These are phyloP conservation scores for Colletotrichum sidae DNA, from an alignment of 2,329 filamentous ascomycete species.

Conservation along the genomic window DNA sequence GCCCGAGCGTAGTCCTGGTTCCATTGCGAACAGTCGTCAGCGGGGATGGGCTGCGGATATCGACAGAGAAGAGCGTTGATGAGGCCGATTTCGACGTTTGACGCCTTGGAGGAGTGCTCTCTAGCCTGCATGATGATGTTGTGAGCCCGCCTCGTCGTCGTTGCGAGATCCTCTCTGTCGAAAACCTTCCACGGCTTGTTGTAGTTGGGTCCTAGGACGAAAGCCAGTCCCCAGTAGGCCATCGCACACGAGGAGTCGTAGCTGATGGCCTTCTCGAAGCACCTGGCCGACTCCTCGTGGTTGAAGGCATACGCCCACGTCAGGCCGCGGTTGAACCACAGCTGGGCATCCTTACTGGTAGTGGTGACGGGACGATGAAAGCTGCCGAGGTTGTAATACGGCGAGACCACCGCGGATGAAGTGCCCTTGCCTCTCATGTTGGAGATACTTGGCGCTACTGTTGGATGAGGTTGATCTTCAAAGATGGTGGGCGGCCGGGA, in stretches of 20 bases:
- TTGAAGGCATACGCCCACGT: constrained; percentile 83
- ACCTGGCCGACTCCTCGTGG: constrained; percentile 75
- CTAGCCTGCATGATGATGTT: constrained; percentile 58
- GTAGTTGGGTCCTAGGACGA: constrained; percentile 79
- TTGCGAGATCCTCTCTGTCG: constrained; percentile 68
- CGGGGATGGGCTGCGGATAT: constrained; percentile 65
- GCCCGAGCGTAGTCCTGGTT: constrained; percentile 65
- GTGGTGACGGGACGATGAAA: constrained; percentile 69
- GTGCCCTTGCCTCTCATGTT: constrained; percentile 34
- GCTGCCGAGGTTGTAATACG: constrained; percentile 71
- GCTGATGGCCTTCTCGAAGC: constrained; percentile 70
- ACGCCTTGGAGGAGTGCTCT: constrained; percentile 47
- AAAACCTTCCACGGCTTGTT: constrained; percentile 83
- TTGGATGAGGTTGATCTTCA: constrained; percentile 11
- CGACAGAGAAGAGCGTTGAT: constrained; percentile 71
- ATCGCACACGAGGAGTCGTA: constrained; percentile 68
- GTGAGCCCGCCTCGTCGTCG: constrained; percentile 61
- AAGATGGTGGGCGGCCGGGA: constrained; percentile 2
- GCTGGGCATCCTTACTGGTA: constrained; percentile 61
- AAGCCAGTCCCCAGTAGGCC: constrained; percentile 78
- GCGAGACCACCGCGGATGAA: constrained; percentile 21
- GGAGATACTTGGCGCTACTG: not conserved
- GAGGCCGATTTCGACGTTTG: constrained; percentile 70
- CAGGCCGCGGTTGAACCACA: constrained; percentile 80
- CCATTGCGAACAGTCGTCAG: constrained; percentile 63